These are phyloP conservation scores for Hygrophoropsis aurantiaca DNA, from an alignment of 768 basidiomycete genomes.

Conservation along the genomic window DNA sequence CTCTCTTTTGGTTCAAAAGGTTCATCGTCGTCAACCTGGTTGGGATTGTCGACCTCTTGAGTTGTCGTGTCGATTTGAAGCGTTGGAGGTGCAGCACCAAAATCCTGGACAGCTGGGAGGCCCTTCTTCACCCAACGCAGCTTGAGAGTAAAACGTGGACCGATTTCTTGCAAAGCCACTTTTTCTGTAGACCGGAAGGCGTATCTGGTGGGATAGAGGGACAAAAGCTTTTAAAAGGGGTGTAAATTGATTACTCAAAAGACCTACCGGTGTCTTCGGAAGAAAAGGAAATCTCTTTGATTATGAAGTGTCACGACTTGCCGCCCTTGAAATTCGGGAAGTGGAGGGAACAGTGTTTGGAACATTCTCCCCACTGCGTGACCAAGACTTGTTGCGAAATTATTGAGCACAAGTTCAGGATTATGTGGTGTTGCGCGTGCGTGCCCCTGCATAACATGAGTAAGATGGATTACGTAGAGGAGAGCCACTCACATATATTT, in stretches of 20 bases:
- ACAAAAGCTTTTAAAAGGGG: slow-evolving; percentile 12
- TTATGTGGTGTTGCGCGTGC: slow-evolving; percentile 90
- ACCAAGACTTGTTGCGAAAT: slow-evolving; percentile 91
- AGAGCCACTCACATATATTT: slow-evolving; percentile 69
- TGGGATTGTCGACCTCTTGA: slow-evolving; percentile 32
- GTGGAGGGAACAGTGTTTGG: slow-evolving; percentile 92
- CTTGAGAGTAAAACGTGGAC: slow-evolving; percentile 95
- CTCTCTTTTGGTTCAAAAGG: slow-evolving; percentile 12
- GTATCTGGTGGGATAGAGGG: slow-evolving; percentile 50
- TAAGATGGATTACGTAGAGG: background rate
- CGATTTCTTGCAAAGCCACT: slow-evolving; percentile 94
- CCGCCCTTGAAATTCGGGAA: slow-evolving; percentile 93
- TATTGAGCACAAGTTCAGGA: slow-evolving; percentile 94
- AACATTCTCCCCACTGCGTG: slow-evolving; percentile 94
- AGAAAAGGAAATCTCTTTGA: slow-evolving; percentile 97
- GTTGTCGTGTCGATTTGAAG: slow-evolving; percentile 51
- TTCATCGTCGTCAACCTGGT: slow-evolving; percentile 24
- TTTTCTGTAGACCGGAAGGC: slow-evolving; percentile 91
- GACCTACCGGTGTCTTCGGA: slow-evolving; percentile 86
- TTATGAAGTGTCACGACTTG: slow-evolving; percentile 98
- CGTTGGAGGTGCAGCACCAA: slow-evolving; percentile 60
- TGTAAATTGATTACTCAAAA: slow-evolving; percentile 1
- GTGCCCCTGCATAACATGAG: slow-evolving; percentile 62
- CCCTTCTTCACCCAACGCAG: slow-evolving; percentile 87
- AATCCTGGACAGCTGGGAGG: slow-evolving; percentile 74